Conservation (phyloP, 805 yeast genomes). For the Candida nitratophila region DNA sequence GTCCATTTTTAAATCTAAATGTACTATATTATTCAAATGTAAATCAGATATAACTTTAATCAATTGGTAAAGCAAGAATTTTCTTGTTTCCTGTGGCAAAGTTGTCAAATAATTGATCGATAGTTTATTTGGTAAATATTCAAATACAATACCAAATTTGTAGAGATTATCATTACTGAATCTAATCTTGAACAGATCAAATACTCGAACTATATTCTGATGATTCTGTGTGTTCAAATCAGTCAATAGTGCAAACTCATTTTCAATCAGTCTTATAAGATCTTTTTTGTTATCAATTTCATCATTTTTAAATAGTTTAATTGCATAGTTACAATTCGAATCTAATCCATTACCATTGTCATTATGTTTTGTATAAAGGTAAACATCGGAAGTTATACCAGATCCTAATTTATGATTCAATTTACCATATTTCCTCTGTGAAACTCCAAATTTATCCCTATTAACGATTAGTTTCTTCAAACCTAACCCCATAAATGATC, state of each 20-base stretch:
- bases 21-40: conserved; percentile 32
- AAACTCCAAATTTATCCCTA: background rate
- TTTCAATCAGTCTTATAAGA: conserved; percentile 28
- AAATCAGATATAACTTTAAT: conserved; percentile 30
- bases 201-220: conserved; percentile 27
- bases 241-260: conserved; percentile 26
- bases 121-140: conserved; percentile 28
- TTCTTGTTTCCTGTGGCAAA: conserved; percentile 8
- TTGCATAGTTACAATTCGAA: too few species aligned
- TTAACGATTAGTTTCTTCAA: background rate
- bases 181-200: conserved; percentile 22
- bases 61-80: conserved; percentile 36
- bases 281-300: conserved; percentile 37
- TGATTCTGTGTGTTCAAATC: conserved; percentile 22
- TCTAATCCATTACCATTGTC: conserved; percentile 1
- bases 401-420: conserved; percentile 5
- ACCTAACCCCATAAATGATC: too few species aligned
- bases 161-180: conserved; percentile 8
- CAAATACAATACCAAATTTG: conserved; percentile 24
- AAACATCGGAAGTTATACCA: conserved; percentile 13
- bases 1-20: conserved; percentile 44
- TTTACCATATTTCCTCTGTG: conserved; percentile 11
- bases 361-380: conserved; percentile 4
- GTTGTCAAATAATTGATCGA: background rate
- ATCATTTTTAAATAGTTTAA: conserved; percentile 35